Evolutionary conservation across 352 stramenopile species (phyloP).

Genomic region (Phytophthora foliorum): DNA sequence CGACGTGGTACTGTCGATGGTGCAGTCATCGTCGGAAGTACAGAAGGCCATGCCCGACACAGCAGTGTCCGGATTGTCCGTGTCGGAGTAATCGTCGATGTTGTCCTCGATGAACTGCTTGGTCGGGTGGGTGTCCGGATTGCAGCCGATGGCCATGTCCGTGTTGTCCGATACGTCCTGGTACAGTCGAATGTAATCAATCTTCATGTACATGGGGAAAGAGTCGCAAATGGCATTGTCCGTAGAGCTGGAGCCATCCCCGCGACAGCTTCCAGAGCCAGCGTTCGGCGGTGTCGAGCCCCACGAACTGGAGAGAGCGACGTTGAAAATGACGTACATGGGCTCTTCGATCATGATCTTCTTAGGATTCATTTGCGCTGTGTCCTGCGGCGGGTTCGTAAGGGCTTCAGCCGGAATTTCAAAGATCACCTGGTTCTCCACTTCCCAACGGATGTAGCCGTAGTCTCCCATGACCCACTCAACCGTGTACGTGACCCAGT

Average conservation of each 20-base stretch:
- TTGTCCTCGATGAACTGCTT: conserved; percentile 78
- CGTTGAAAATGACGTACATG: conserved; percentile 96
- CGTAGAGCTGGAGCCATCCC: conserved; percentile 37
- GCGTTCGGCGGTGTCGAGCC: conserved; percentile 66
- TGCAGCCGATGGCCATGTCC: conserved; percentile 57
- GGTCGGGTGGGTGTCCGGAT: conserved; percentile 66
- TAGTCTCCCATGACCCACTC: conserved; percentile 70
- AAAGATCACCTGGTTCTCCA: conserved; percentile 89
- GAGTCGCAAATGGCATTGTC: conserved; percentile 61
- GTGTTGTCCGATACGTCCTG: conserved; percentile 48
- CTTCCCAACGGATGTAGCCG: conserved; percentile 78
- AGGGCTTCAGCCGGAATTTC: conserved; percentile 83
- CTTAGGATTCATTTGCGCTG: conserved; percentile 65
- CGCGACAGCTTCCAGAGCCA: conserved; percentile 49
- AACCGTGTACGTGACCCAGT: conserved; percentile 67
- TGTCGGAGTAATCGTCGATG: conserved; percentile 73
- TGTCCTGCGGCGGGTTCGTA: conserved; percentile 57
- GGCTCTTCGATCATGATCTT: conserved; percentile 95
- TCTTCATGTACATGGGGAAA: conserved; percentile 78
- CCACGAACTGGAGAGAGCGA: conserved; percentile 92
- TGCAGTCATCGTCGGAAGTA: conserved; percentile 54
- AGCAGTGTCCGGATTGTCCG: conserved; percentile 59
- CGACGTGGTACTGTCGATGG: background rate
- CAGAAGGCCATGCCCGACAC: conserved; percentile 69
- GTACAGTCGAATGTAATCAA: conserved; percentile 82